Base-by-base conservation (phyloP, 2,329 filamentous ascomycete species). In the Ophiosphaerella korrae region DNA sequence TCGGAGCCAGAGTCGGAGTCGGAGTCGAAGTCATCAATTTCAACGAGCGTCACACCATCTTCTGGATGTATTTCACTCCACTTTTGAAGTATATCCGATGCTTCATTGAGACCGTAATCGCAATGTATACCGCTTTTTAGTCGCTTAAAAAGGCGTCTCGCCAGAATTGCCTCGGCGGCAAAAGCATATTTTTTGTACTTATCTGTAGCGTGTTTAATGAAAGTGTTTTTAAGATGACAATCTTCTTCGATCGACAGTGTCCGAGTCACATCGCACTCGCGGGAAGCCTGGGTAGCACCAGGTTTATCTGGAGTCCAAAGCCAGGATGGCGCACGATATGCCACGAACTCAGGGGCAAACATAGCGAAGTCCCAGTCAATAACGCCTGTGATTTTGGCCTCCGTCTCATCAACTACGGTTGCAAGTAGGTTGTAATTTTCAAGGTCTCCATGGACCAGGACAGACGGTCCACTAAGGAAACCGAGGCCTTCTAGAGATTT, bases 161-260 rank as follows among this genome's bases (percentile, higher is more conserved):
- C 61, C 0, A 60, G 55, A 52, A 60, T 52, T 14, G 64, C 68
- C 18, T 58, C 52, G 9, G 60, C 58, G 2, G 50, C 3, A 23
- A 71, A 71, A 1, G 69, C 68, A 21, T 57, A 61, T 1, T 50
- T 45, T 5, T 56, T 23, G 26, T 62, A 72, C 12, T 58, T 56
- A 1, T 52, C 34, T 6, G 66, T 67, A 5, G 64, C 65, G n/a
- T 57, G 49, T 0, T 62, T 54, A 2, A 71, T 57, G 37, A 73
- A 73, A 0, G 62, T 7, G 0, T 41, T 26, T 43, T 73, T 74
- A 5, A 72, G n/a, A 24, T 57, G 46, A 7, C 24, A 47, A 1
- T 60, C 45, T 12, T 53, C 42, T 0, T 49, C 42, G 1, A 31
- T 48, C 1, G 18, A 8, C 7, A 56, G 60, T 7, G 16, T 7